Evolutionary conservation across 805 yeast species (phyloP), one percentile per base, ranked within the genome.

Genomic region (Saccharomycopsis sp.): DNA sequence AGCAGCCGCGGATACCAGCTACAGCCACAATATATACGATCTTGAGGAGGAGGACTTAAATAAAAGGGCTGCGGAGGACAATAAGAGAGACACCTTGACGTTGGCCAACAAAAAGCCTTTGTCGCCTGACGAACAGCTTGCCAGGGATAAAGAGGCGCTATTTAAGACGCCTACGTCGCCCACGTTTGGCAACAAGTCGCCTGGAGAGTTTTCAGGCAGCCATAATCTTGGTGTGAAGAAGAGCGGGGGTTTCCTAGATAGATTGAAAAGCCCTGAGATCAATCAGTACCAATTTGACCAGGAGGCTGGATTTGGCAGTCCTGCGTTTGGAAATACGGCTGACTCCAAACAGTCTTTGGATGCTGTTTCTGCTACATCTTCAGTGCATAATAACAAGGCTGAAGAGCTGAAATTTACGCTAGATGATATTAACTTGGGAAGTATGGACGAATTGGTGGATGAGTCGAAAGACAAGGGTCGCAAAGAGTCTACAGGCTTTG

Each of bases 41-140:
- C 20, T 55, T 15, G 56, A 55, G 18, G 58, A 58, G 24, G 51
- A 51, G 23, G 55, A 57, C 23, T 55, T 12, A 12, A 37, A 37
- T 37, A n/a, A n/a, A n/a, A n/a, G n/a, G n/a, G n/a, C n/a, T n/a
- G 37, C 37, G 12, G 37, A 29, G 37, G 9, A 29, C 5, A 29
- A 29, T 29, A 44, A 44, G 48, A 44, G 21, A 18, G 16, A 44
- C 16, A 44, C 21, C 16, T 44, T 44, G 21, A 18, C 48, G 8
- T n/a, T 44, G 48, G 12, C 4, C 12, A 12, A 29, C 12, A 29
- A 29, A 5, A 29, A 12, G 37, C 37, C 37, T 29, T 44, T 44
- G 16, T 16, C 48, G 16, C 48, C 48, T 5, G 48, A 44, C 16
- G 48, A 44, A 44, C 48, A 44, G 21, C 48, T 44, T 5, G 48